Evolutionary conservation across 345 rosid genomes (phyloP), one percentile per base, ranked within the genome.

Genomic region (Populus simonii): DNA sequence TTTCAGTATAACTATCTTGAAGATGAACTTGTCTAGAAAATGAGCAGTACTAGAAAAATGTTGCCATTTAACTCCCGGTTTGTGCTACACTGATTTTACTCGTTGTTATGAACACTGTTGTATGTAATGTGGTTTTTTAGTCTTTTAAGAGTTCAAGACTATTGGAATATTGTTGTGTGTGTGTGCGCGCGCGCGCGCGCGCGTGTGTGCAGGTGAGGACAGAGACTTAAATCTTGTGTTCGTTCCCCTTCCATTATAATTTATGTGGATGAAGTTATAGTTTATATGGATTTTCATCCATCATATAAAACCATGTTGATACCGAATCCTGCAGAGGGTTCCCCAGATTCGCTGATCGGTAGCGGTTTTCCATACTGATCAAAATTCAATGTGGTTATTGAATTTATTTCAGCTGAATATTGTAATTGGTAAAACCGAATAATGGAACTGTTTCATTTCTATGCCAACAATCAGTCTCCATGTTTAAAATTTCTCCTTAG

Each of bases 1-100:
- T 93, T 96, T 41, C 97, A 96, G 80, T 96, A 96, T 71, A 91
- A 90, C 78, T 90, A 88, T 79, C 97, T 96, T 65, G 98, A 93
- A 89, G 99, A 96, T 41, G 99, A 96, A 41, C 91, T 92, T 49
- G 73, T 73, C 47, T 78, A 79, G 84, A 70, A 73, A 79, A 59
- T 73, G 76, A 57, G 31, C 27, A 27, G 59, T 65, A 11, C 61
- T 11, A 39, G 35, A 27, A 70, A 55, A 51, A 18, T 43, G n/a
- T 65, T 12, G 27, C 74, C 55, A 65, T 43, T 57, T 47, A 55
- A 62, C 41, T 70, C 31, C 9, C 22, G 55, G 66, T 74, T 41
- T 63, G 53, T 66, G 47, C 51, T 25, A 23, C 41, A 18, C 36
- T 16, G 35, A 31, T 20, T 12, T 31, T 74, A 49, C 70, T 53